phyloP scores from a whole-genome alignment of 805 yeast genomes.

The Wickerhamiella occidentalis region DNA sequence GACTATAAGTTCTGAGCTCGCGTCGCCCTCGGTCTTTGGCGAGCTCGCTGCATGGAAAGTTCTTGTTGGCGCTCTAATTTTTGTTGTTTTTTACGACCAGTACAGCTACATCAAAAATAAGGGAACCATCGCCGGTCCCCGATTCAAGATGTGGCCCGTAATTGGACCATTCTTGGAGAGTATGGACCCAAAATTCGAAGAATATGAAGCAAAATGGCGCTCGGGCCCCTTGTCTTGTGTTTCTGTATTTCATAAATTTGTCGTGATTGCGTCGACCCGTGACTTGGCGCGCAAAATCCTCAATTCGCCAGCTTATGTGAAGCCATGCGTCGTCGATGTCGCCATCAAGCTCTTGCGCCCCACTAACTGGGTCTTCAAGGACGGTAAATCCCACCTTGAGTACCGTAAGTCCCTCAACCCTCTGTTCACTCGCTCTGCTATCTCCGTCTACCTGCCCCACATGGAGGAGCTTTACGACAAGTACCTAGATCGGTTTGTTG shows the following conservation, averaged over 20 bases:
- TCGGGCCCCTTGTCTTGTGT: constrained; percentile 93
- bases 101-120: constrained; percentile 68
- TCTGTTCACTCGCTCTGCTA: constrained; percentile 71
- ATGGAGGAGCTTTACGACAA: constrained; percentile 76
- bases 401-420: constrained; percentile 86
- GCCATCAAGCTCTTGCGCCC: constrained; percentile 91
- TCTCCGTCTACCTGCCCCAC: constrained; percentile 71
- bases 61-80: not conserved
- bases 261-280: constrained; percentile 80
- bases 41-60: not conserved
- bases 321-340: constrained; percentile 97
- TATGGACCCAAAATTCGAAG: constrained; percentile 90
- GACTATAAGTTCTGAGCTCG: not conserved
- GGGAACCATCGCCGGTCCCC: constrained; percentile 86
- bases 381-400: constrained; percentile 90
- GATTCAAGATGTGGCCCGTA: constrained; percentile 78
- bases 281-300: constrained; percentile 81
- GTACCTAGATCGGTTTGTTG: constrained; percentile 57
- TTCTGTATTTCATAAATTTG: constrained; percentile 95
- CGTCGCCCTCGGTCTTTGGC: not conserved
- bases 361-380: constrained; percentile 93
- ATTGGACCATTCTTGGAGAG: constrained; percentile 95
- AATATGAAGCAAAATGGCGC: constrained; percentile 84
- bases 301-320: constrained; percentile 74
- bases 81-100: constrained; percentile 25